A percentile compares a stretch with the other conserved stretches of the same genome.
Evolutionary conservation across 305 asterid species (phyloP).

Genomic region (Solanum hybrid): DNA sequence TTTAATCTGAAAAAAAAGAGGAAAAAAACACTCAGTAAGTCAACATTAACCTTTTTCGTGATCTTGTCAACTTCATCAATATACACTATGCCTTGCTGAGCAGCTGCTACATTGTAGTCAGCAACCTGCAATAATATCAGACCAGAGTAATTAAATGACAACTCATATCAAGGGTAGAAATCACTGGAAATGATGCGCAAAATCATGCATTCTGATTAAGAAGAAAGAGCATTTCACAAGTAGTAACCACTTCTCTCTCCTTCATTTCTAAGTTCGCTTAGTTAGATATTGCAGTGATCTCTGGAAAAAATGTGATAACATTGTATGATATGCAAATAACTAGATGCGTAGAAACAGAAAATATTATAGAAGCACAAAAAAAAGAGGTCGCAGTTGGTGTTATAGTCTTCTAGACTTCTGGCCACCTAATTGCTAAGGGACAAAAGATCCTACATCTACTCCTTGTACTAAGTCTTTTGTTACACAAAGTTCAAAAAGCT

Average conservation of each 20-base stretch:
- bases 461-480: not conserved
- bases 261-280: not conserved
- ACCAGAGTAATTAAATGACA: not conserved
- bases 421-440: not conserved
- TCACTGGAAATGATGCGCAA: not conserved
- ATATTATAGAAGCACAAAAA: not conserved
- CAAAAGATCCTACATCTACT: not conserved
- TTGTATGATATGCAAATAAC: not conserved
- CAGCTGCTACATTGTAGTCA: constrained; percentile 87
- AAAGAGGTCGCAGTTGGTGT: not conserved
- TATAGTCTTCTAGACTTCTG: not conserved
- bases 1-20: not conserved
- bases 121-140: constrained; percentile 51
- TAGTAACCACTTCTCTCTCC: not conserved
- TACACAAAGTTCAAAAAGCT: not conserved
- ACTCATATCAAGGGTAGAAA: not conserved
- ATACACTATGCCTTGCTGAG: constrained; percentile 95
- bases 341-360: not conserved
- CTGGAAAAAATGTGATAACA: not conserved
- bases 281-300: not conserved
- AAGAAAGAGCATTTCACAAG: not conserved
- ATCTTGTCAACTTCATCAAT: constrained; percentile 97
- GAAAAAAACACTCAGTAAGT: not conserved
- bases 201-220: not conserved
- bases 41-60: constrained; percentile 63